A percentile compares a stretch with the other conserved stretches of the same genome.
These are phyloP conservation scores for Leccinum truebloodii DNA, from an alignment of 768 basidiomycete species.

Conservation along the genomic window DNA sequence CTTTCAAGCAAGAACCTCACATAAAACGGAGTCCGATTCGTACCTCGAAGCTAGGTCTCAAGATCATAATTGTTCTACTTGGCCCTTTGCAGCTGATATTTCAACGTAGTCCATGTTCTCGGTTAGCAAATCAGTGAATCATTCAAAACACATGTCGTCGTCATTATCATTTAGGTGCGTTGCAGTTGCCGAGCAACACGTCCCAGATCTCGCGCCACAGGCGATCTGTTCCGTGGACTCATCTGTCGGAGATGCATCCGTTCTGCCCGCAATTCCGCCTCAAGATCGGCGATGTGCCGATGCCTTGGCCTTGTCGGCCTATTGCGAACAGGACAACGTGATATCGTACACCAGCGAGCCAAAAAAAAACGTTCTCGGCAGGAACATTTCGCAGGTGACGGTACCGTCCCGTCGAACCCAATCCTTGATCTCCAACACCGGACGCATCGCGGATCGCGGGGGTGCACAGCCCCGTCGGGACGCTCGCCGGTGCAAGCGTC, in stretches of 20 bases:
- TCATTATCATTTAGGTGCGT: conserved; percentile 57
- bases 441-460: conserved; percentile 59
- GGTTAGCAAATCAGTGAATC: conserved; percentile 2
- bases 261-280: conserved; percentile 69
- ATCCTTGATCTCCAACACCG: too few species aligned
- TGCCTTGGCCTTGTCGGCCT: conserved; percentile 57
- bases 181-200: conserved; percentile 58
- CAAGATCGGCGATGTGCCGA: conserved; percentile 65
- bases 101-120: conserved; percentile 81
- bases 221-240: conserved; percentile 58
- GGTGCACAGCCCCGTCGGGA: conserved; percentile 80
- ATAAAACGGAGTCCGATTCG: conserved; percentile 42
- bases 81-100: conserved; percentile 60
- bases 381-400: too few species aligned
- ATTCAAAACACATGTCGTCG: not conserved
- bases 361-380: too few species aligned
- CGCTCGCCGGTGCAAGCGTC: conserved; percentile 65
- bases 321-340: conserved; percentile 41
- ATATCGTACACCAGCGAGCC: conserved; percentile 1
- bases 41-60: conserved; percentile 73
- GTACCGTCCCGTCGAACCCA: too few species aligned
- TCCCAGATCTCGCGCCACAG: conserved; percentile 66
- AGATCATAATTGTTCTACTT: conserved; percentile 76
- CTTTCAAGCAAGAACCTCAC: too few species aligned
- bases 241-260: conserved; percentile 49